Evolutionary conservation across 345 rosid genomes (phyloP), one percentile per base, ranked within the genome.

Genomic region (Excoecaria agallocha): DNA sequence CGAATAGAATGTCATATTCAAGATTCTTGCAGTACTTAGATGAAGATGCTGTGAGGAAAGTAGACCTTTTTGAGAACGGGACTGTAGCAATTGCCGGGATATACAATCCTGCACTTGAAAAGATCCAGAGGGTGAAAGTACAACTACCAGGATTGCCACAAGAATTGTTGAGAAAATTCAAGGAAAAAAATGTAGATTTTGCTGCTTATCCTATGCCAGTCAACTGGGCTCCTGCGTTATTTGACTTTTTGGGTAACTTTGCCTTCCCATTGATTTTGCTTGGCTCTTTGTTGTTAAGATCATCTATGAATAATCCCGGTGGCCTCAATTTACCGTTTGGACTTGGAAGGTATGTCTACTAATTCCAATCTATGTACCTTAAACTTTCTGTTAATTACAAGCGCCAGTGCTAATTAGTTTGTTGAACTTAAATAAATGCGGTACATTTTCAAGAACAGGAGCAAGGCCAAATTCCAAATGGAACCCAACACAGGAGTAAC

Each of bases 391-490:
- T 30, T 30, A 30, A 30, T 30, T 30, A 30, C 30, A 30, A 30
- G 30, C 30, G 2, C 30, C 30, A 30, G 30, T 30, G 30, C 30
- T 30, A 30, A 30, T 30, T 30, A 30, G 30, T 30, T 30, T 30
- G 30, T 30, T 30, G 30, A 30, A 30, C 30, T 30, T 2, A 30
- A 30, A 49, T 49, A 19, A 41, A 35, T 41, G 54, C 19, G 12
- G 10, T 50, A 5, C 50, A 11, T 62, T 35, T 60, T 69, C 12
- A 50, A 50, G 59, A 77, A 68, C 82, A 87, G 97, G 82, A 89
- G 87, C 87, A 90, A 92, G 79, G 91, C 97, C 63, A 92, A 86
- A 80, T 86, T 92, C 80, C 80, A 89, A 85, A 89, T 90, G 92
- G 92, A 92, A 54, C 91, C 93, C 6, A 92, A 87, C 72, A 90